Percentiles rank a stretch among this genome's conserved stretches.
These are phyloP conservation scores for Ormosia emarginata DNA, from an alignment of 306 rosid genomes.

Conservation along the genomic window DNA sequence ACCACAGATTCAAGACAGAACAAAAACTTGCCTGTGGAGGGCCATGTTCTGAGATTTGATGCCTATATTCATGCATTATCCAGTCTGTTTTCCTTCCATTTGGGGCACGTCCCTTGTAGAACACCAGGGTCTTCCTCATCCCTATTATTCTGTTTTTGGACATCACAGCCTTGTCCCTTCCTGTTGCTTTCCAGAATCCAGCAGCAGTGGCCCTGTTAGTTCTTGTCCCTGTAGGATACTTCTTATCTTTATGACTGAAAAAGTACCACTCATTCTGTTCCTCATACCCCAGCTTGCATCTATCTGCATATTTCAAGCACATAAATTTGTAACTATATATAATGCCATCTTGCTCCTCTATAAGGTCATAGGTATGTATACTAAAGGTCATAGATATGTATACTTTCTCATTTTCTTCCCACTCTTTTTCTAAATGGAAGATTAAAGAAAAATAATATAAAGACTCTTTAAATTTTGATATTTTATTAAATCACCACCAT, in stretches of 20 bases:
- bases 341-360: background rate
- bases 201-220: conserved; percentile 88
- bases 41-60: conserved; percentile 72
- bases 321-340: background rate
- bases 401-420: background rate
- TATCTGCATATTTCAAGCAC: conserved; percentile 34
- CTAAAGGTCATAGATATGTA: background rate
- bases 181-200: conserved; percentile 97
- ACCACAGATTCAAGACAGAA: background rate
- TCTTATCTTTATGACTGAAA: conserved; percentile 90
- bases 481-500: no score
- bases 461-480: no score
- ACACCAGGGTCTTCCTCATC: conserved; percentile 90
- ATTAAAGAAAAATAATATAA: no score
- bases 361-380: background rate
- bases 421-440: background rate
- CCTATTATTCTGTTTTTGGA: conserved; percentile 74
- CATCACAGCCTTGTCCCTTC: conserved; percentile 86
- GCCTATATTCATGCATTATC: conserved; percentile 94
- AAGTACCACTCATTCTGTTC: conserved; percentile 91
- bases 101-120: conserved; percentile 93
- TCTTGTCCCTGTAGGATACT: conserved; percentile 85
- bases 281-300: conserved; percentile 69
- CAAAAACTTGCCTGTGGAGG: conserved; percentile 62
- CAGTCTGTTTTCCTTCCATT: conserved; percentile 85